phyloP scores from a whole-genome alignment of 2,329 filamentous ascomycete species.

The Trichoderma endophyticum region DNA sequence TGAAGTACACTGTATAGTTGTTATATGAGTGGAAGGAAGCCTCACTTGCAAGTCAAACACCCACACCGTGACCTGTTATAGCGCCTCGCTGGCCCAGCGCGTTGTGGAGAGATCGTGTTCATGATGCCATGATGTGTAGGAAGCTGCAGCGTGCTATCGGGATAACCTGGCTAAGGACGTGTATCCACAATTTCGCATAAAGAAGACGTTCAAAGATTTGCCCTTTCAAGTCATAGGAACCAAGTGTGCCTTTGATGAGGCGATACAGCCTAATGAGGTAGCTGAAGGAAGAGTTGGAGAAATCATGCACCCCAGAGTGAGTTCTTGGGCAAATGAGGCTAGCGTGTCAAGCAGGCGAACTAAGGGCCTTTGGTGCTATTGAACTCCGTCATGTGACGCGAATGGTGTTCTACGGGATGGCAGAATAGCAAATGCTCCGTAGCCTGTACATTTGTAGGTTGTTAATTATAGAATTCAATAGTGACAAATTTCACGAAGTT shows the following conservation, averaged over 20 bases:
- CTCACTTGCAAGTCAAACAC: conserved; percentile 18
- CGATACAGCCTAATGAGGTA: neutral
- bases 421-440: neutral
- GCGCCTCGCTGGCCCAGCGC: neutral
- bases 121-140: neutral
- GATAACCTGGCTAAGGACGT: neutral
- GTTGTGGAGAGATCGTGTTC: neutral
- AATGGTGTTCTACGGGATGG: neutral
- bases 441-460: neutral
- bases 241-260: neutral
- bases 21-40: neutral
- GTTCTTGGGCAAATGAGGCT: neutral
- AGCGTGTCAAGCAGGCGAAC: neutral
- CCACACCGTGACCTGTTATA: conserved; percentile 13
- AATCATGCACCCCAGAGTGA: neutral
- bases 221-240: neutral
- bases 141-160: neutral
- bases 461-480: neutral
- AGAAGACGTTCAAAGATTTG: neutral
- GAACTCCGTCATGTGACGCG: neutral
- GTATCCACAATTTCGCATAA: neutral
- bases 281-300: neutral
- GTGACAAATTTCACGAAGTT: neutral
- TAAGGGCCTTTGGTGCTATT: neutral
- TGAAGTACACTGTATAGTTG: rapidly evolving